A percentile compares a stretch with the other conserved stretches of the same genome.
Evolutionary conservation across 2,329 filamentous ascomycete species (phyloP).

Genomic region (Fusarium neocosmosporiellum): DNA sequence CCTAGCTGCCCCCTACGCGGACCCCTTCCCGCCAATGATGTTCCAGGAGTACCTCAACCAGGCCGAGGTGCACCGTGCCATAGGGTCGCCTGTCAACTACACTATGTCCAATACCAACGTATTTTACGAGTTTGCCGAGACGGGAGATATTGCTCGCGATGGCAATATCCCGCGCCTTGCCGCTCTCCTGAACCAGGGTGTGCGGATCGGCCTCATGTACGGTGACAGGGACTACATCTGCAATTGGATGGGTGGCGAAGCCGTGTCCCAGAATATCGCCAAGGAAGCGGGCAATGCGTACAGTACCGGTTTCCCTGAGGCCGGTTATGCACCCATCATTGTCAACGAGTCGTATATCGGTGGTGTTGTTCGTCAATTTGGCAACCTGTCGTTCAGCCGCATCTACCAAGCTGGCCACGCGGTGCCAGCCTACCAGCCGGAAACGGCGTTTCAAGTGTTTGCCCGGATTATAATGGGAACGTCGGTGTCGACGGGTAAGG

Average conservation of each 20-base stretch:
- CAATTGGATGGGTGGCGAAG: conserved; percentile 80
- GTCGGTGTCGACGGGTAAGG: conserved; percentile 66
- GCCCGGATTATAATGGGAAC: conserved; percentile 67
- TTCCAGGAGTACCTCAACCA: conserved; percentile 75
- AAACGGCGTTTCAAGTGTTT: conserved; percentile 69
- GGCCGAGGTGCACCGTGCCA: conserved; percentile 64
- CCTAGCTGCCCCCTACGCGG: conserved; percentile 63
- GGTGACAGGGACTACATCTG: conserved; percentile 73
- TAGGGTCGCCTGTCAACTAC: conserved; percentile 73
- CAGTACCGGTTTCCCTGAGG: conserved; percentile 65
- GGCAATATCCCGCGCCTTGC: conserved; percentile 70
- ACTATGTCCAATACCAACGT: conserved; percentile 62
- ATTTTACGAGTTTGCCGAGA: conserved; percentile 58
- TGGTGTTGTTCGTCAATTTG: conserved; percentile 80
- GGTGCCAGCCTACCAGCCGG: conserved; percentile 70
- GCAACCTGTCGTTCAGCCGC: conserved; percentile 76
- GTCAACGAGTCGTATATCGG: conserved; percentile 76
- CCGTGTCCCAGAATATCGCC: conserved; percentile 72
- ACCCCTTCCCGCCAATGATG: conserved; percentile 72
- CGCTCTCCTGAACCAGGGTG: conserved; percentile 68
- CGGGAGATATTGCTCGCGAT: conserved; percentile 72
- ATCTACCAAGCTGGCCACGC: conserved; percentile 75
- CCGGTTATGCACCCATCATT: conserved; percentile 79
- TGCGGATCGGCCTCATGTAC: conserved; percentile 79
- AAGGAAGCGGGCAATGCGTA: conserved; percentile 60